Evolutionary conservation across 75 land plant species (phyloP), one percentile per base, ranked within the genome.

Genomic region (Sequoiadendron giganteum): DNA sequence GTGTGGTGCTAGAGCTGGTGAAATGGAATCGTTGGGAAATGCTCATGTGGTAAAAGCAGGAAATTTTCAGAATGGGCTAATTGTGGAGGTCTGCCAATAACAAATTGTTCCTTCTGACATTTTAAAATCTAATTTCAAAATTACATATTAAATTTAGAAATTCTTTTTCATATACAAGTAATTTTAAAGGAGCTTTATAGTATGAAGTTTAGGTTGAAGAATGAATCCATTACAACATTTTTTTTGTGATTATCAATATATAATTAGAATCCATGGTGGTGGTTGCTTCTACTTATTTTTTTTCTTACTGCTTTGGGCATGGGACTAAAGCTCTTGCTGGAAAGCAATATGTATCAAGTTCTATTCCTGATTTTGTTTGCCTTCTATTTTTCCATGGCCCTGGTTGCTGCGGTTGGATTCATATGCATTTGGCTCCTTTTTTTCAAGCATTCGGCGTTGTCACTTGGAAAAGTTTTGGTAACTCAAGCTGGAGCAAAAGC

Each of bases 381-480:
- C 52, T 77, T 87, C 30, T 19, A 54, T 43, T 83, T 83, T 58
- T 84, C 49, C 88, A 68, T 43, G 52, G 43, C 7, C 40, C 39
- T 76, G 40, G 72, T 30, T 68, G 43, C 36, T 75, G 58, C 47
- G 49, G 16, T 2, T 88, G 79, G 42, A 58, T 58, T 36, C 32
- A 47, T 82, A 43, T 82, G 52, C 49, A 45, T 45, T 43, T 88
- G 85, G 75, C 81, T 85, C n/a, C 42, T 38, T 11, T 87, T 19
- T 28, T 18, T 73, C 65, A 49, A 88, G 90, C 88, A 93, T 90
- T 88, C 91, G 77, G 88, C 86, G 55, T 70, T 87, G 52, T 83
- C 92, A 19, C 61, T 89, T 80, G 91, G 86, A 43, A 75, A 36
- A 86, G 86, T 85, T 14, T 40, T 91, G 4, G 43, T 85, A 58